Evolutionary conservation across 208 protist species (phyloP).

Genomic region (Angomonas deanei): DNA sequence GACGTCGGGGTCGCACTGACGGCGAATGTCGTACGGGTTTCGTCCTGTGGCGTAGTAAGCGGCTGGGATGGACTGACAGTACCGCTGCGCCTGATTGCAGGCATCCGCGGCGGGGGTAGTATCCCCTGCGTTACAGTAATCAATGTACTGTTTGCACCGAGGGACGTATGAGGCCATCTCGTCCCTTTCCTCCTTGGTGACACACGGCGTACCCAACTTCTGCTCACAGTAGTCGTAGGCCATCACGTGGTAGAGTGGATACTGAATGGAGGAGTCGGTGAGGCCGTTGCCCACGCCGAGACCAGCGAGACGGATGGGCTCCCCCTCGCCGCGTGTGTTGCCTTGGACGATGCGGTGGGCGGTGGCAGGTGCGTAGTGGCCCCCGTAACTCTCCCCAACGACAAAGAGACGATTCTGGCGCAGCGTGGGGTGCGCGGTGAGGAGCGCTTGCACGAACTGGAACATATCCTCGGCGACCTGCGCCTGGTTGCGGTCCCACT

Average conservation of each 20-base stretch:
- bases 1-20: constrained; percentile 26
- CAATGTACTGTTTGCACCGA: constrained; percentile 8
- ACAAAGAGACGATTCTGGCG: constrained; percentile 65
- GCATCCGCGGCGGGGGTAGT: constrained; percentile 6
- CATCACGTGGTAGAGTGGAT: constrained; percentile 51
- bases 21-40: constrained; percentile 87
- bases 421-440: constrained; percentile 22
- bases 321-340: constrained; percentile 21
- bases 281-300: constrained; percentile 84
- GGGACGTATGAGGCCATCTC: constrained; percentile 6
- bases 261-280: constrained; percentile 75
- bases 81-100: constrained; percentile 15
- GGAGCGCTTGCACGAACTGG: constrained; percentile 66
- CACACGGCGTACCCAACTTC: constrained; percentile 31
- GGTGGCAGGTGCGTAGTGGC: constrained; percentile 63
- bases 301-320: constrained; percentile 44
- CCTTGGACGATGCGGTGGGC: constrained; percentile 28
- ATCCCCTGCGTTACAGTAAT: constrained; percentile 16
- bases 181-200: constrained; percentile 17
- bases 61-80: constrained; percentile 36
- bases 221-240: constrained; percentile 57
- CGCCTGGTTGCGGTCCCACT: constrained; percentile 56
- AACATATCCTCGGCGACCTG: constrained; percentile 85
- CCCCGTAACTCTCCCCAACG: constrained; percentile 76
- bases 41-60: constrained; percentile 39